Percentiles rank a stretch among this genome's conserved stretches.
Evolutionary conservation across 805 yeast species (phyloP).

Genomic region (Nakazawaea pomicola): DNA sequence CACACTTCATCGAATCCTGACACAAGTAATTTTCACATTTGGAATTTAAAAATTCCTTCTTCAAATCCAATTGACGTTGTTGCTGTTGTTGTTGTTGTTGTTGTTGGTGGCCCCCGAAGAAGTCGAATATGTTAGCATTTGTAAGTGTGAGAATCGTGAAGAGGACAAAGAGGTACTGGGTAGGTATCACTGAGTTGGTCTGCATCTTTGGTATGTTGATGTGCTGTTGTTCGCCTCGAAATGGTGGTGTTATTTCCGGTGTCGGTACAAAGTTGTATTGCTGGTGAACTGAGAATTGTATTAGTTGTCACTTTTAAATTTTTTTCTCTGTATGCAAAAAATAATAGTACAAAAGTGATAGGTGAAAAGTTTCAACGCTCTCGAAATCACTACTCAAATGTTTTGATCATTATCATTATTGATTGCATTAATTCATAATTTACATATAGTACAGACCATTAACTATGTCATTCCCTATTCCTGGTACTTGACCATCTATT

Average conservation of each 20-base stretch:
- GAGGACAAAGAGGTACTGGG: background rate
- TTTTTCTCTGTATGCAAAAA: no score
- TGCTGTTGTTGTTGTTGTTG: slow-evolving; percentile 24
- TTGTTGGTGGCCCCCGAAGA: slow-evolving; percentile 21
- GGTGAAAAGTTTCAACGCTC: no score
- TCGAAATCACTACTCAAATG: no score
- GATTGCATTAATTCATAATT: background rate
- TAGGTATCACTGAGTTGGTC: background rate
- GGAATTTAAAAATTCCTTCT: slow-evolving; percentile 30
- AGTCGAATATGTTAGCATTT: slow-evolving; percentile 7
- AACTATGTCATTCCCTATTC: slow-evolving; percentile 57
- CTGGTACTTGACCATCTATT: slow-evolving; percentile 84
- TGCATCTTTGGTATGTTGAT: background rate
- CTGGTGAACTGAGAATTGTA: background rate
- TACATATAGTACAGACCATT: no score
- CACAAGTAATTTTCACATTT: slow-evolving; percentile 70
- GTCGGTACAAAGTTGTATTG: background rate
- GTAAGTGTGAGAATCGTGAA: background rate
- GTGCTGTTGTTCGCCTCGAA: no score
- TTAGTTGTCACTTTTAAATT: background rate
- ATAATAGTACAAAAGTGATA: no score
- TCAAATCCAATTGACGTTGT: slow-evolving; percentile 32
- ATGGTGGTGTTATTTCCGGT: background rate
- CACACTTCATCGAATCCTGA: slow-evolving; percentile 81
- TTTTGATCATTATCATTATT: background rate